These are phyloP conservation scores for Pezicula neosporulosa DNA, from an alignment of 2,329 filamentous ascomycete species.

Conservation along the genomic window DNA sequence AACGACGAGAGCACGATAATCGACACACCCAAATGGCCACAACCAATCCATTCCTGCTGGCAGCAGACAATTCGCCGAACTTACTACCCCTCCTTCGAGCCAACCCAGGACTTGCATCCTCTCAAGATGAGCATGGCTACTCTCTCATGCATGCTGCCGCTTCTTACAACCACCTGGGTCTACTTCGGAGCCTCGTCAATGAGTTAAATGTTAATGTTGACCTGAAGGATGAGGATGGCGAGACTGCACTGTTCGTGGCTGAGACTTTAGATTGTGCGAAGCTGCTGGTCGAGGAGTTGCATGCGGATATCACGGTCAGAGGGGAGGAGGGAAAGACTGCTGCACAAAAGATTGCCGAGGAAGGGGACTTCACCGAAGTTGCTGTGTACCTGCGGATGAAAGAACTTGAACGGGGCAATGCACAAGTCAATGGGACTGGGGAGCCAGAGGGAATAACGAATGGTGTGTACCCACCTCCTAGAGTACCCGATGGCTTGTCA, in stretches of 20 bases:
- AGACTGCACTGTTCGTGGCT: constrained; percentile 92
- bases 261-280: constrained; percentile 78
- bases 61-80: constrained; percentile 74
- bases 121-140: constrained; percentile 89
- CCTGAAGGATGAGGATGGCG: constrained; percentile 83
- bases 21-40: constrained; percentile 9
- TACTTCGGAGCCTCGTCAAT: constrained; percentile 71
- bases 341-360: constrained; percentile 72
- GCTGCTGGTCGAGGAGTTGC: constrained; percentile 78
- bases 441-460: constrained; percentile 21
- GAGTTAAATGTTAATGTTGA: constrained; percentile 79
- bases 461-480: constrained; percentile 42
- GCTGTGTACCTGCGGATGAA: constrained; percentile 61
- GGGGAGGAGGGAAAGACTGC: constrained; percentile 79
- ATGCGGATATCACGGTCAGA: constrained; percentile 59
- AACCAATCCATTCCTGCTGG: constrained; percentile 64
- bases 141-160: constrained; percentile 89
- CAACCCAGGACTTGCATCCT: constrained; percentile 71
- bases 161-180: constrained; percentile 83
- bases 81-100: constrained; percentile 72
- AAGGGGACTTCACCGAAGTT: constrained; percentile 75
- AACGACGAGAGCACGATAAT: neutral
- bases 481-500: constrained; percentile 71
- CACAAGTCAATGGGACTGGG: constrained; percentile 24
- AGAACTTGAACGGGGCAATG: constrained; percentile 28